Evolutionary conservation across 2,329 filamentous ascomycete species (phyloP), one percentile per base, ranked within the genome.

Genomic region (Fusarium mundagurra): DNA sequence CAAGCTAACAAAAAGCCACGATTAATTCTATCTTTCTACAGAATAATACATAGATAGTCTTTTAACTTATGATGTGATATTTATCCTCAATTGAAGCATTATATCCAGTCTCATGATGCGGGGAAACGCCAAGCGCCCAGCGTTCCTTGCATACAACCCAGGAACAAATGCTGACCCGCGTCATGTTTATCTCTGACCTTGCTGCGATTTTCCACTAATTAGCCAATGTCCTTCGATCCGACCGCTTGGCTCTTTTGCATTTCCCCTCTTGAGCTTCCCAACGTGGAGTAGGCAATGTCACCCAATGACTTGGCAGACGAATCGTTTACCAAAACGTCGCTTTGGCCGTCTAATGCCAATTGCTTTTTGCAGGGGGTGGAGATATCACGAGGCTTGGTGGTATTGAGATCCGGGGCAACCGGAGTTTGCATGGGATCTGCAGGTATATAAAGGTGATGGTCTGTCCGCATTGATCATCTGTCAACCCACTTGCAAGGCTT

Each of bases 181-280:
- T 22, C 34, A 53, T 55, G 18, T 50, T 64, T 61, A 54, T 71
- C 24, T 64, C 34, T 11, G 16, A 6, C 36, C 13, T n/a, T 24
- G 22, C 6, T 47, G 2, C n/a, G 6, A 54, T 31, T 48, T 45
- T 47, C 20, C 20, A 54, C 50, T 54, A 41, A 50, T 31, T 27
- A 43, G 9, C 47, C 44, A 68, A 29, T 20, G 13, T 5, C 33
- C 27, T 31, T 43, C 16, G 7, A 38, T 27, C 33, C 17, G 22
- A 13, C 14, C 34, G 13, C 71, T 74, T 64, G 48, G 67, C 54
- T 58, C 59, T 31, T 31, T 14, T 24, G 22, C 18, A 18, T 18
- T 27, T 20, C 11, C 16, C 29, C 22, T 38, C 48, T 62, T 31
- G 43, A 73, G 53, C 71, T 73, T 70, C 71, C 71, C 10, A 34